phyloP scores from a whole-genome alignment of 2,329 filamentous ascomycete species.

The Malbranchea zuffiana region DNA sequence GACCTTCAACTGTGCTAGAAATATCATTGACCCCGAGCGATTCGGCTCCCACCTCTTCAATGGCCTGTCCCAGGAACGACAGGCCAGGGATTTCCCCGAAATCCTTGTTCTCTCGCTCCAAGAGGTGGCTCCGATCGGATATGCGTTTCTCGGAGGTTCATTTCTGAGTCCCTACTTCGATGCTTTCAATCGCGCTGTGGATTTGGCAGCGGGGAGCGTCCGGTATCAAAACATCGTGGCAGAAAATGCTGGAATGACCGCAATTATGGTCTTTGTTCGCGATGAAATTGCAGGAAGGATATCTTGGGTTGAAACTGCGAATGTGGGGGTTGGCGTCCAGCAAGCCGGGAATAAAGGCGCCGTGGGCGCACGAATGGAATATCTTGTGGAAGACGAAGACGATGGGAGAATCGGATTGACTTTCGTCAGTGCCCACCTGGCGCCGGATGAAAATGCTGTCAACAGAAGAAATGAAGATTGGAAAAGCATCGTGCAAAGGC shows the following conservation, averaged over 20 bases:
- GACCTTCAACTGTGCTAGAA: slow-evolving; percentile 81
- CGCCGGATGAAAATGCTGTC: slow-evolving; percentile 72
- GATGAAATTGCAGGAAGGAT: slow-evolving; percentile 49
- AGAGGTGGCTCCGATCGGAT: slow-evolving; percentile 74
- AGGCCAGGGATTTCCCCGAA: slow-evolving; percentile 49
- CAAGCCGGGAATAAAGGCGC: slow-evolving; percentile 96
- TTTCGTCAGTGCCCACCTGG: slow-evolving; percentile 79
- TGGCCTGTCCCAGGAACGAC: slow-evolving; percentile 42
- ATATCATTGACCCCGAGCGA: slow-evolving; percentile 54
- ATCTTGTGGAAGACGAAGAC: slow-evolving; percentile 32
- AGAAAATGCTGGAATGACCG: slow-evolving; percentile 79
- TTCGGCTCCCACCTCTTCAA: slow-evolving; percentile 62
- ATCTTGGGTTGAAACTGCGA: slow-evolving; percentile 59
- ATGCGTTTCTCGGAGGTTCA: slow-evolving; percentile 75
- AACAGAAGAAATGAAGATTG: slow-evolving; percentile 75
- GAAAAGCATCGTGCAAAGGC: slow-evolving; percentile 65
- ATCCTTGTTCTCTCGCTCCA: slow-evolving; percentile 63
- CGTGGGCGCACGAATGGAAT: slow-evolving; percentile 63
- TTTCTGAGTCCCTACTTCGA: slow-evolving; percentile 67
- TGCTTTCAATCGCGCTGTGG: slow-evolving; percentile 59
- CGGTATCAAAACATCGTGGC: slow-evolving; percentile 60
- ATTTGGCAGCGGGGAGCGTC: slow-evolving; percentile 45
- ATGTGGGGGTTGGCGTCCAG: slow-evolving; percentile 70
- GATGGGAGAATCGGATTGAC: slow-evolving; percentile 51
- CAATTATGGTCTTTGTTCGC: slow-evolving; percentile 71